These are phyloP conservation scores for Senecio squalidus DNA, from an alignment of 140 eudicot species.

Conservation along the genomic window DNA sequence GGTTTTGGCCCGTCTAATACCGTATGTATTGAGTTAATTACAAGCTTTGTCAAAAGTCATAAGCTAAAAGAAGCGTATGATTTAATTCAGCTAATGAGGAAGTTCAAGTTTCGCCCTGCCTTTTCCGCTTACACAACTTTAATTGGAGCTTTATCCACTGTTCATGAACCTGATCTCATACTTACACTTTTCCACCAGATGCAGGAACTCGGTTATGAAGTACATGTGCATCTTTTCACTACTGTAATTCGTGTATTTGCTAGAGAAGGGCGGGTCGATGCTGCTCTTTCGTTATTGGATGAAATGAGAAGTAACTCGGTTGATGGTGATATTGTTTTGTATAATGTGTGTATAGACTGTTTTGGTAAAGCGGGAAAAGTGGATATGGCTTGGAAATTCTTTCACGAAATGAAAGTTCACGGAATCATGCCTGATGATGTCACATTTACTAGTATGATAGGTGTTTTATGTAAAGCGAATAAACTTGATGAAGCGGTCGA, in stretches of 20 bases:
- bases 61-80: constrained; percentile 59
- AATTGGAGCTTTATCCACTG: constrained; percentile 68
- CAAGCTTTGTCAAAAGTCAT: constrained; percentile 48
- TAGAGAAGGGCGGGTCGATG: constrained; percentile 54
- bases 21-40: constrained; percentile 55
- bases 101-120: constrained; percentile 76
- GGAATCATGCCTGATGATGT: constrained; percentile 83
- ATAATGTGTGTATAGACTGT: constrained; percentile 83
- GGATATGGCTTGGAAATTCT: constrained; percentile 97
- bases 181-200: constrained; percentile 73
- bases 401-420: constrained; percentile 69
- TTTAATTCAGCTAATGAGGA: constrained; percentile 77
- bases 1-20: constrained; percentile 70
- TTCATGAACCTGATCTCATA: constrained; percentile 57
- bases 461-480: constrained; percentile 76
- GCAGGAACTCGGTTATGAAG: constrained; percentile 94
- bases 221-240: constrained; percentile 71
- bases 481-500: constrained; percentile 72
- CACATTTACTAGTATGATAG: constrained; percentile 89
- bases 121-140: constrained; percentile 89
- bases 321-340: constrained; percentile 74
- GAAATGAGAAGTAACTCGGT: constrained; percentile 76
- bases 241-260: constrained; percentile 79
- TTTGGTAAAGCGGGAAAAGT: constrained; percentile 92
- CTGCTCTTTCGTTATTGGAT: constrained; percentile 68